A percentile compares a stretch with the other conserved stretches of the same genome.
These are phyloP conservation scores for Linnemannia elongata DNA, from an alignment of 192 early-diverging fungal genomes.

Conservation along the genomic window DNA sequence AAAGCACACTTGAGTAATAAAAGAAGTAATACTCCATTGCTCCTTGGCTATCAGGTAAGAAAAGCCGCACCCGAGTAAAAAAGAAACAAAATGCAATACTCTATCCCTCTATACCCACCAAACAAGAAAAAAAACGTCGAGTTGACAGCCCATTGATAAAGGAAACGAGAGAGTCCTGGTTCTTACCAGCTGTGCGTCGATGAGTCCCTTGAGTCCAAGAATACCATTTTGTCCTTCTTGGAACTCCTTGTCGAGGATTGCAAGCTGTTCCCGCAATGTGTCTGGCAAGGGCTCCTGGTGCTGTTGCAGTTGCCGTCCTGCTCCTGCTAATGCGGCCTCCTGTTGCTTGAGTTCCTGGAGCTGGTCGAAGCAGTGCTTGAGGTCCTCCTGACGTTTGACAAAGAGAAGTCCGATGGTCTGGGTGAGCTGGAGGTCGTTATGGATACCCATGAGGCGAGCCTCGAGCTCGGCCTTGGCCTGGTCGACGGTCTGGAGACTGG, in stretches of 20 bases:
- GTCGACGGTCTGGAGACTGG: conserved; percentile 41
- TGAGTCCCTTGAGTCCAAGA: conserved; percentile 43
- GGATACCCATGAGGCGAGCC: conserved; percentile 33
- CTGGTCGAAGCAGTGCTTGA: conserved; percentile 37
- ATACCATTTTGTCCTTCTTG: conserved; percentile 53
- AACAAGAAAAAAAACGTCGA: background rate
- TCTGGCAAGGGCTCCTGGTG: conserved; percentile 31
- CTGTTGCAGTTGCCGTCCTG: conserved; percentile 12
- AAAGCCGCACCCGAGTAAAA: no score
- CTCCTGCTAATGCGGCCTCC: background rate
- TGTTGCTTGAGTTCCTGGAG: conserved; percentile 35
- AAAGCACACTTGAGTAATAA: no score
- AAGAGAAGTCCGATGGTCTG: conserved; percentile 51
- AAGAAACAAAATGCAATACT: background rate
- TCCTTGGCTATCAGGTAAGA: no score
- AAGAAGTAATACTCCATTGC: no score
- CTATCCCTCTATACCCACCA: background rate
- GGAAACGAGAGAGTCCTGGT: background rate
- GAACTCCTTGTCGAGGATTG: conserved; percentile 37
- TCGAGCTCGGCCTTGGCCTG: conserved; percentile 45
- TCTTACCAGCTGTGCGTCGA: conserved; percentile 58
- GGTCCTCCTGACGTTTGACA: conserved; percentile 49
- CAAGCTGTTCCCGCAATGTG: conserved; percentile 36
- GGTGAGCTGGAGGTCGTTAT: conserved; percentile 47
- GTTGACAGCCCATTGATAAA: background rate